These are phyloP conservation scores for Picochlorum sp. DNA, from an alignment of 139 green algal genomes.

Conservation along the genomic window DNA sequence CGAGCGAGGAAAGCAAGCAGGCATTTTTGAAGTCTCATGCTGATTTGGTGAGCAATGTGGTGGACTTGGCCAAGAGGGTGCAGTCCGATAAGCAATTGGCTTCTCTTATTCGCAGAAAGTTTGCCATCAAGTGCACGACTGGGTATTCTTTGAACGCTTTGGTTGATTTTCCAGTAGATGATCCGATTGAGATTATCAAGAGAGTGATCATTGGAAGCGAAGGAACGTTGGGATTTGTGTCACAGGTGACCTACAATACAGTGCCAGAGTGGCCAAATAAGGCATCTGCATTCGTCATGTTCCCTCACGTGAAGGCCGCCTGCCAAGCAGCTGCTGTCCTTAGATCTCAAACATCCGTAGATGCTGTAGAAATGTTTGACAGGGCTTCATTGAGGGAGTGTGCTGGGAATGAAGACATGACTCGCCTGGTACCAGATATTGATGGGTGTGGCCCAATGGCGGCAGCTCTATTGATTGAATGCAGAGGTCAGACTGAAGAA, in stretches of 20 bases:
- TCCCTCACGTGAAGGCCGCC: conserved; percentile 76
- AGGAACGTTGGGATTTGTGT: conserved; percentile 91
- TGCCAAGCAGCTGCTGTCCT: conserved; percentile 72
- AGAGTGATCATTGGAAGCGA: conserved; percentile 87
- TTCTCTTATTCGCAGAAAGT: conserved; percentile 90
- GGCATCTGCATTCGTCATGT: conserved; percentile 83
- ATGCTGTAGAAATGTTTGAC: conserved; percentile 97
- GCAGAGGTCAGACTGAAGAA: conserved; percentile 56
- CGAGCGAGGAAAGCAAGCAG: conserved; percentile 52
- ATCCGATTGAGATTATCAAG: conserved; percentile 96
- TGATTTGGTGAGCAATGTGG: conserved; percentile 66
- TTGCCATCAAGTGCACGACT: conserved; percentile 98
- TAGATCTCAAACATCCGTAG: conserved; percentile 76
- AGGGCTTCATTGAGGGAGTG: conserved; percentile 60
- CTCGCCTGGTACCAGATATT: conserved; percentile 73
- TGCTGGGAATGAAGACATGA: conserved; percentile 70
- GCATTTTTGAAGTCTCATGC: conserved; percentile 72
- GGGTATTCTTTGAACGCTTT: conserved; percentile 87
- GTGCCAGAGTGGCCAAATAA: conserved; percentile 85
- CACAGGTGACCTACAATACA: conserved; percentile 82
- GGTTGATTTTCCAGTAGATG: conserved; percentile 80
- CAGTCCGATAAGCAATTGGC: conserved; percentile 77
- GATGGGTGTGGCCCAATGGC: conserved; percentile 62
- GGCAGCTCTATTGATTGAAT: conserved; percentile 89
- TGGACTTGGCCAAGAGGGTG: conserved; percentile 46